A percentile compares a stretch with the other conserved stretches of the same genome.
phyloP scores from a whole-genome alignment of 306 rosid genomes.

The Rosa persica region DNA sequence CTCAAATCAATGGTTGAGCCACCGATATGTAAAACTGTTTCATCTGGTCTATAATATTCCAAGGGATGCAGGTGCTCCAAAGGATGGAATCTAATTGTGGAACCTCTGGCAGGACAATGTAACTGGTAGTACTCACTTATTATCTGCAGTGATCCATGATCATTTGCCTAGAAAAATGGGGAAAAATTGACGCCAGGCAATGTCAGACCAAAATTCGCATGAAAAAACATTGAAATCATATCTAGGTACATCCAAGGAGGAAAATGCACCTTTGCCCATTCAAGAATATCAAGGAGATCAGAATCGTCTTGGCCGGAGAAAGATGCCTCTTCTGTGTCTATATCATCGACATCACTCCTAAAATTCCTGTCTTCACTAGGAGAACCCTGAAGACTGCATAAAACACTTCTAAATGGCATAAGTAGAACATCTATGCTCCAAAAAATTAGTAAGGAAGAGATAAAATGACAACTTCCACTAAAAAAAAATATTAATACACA shows the following conservation, averaged over 20 bases:
- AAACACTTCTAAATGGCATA: constrained; percentile 16
- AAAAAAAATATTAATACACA: neutral
- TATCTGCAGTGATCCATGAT: constrained; percentile 76
- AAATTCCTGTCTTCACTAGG: constrained; percentile 91
- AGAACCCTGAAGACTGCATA: constrained; percentile 90
- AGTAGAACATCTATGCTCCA: neutral
- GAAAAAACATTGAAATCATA: constrained; percentile 7
- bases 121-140: constrained; percentile 66
- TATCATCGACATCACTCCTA: constrained; percentile 93
- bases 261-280: constrained; percentile 89
- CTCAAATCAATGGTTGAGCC: constrained; percentile 73
- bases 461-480: neutral
- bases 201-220: constrained; percentile 11
- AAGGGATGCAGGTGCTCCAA: constrained; percentile 60
- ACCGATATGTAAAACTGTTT: constrained; percentile 40
- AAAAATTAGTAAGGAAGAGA: neutral
- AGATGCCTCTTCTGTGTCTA: constrained; percentile 91
- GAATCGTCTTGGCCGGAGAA: constrained; percentile 93
- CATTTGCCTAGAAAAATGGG: constrained; percentile 57
- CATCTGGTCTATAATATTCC: constrained; percentile 57
- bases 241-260: constrained; percentile 7
- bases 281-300: constrained; percentile 81
- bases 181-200: constrained; percentile 17
- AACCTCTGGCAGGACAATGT: constrained; percentile 63
- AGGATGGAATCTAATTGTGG: constrained; percentile 68